Evolutionary conservation across 495 filamentous ascomycete genomes (phyloP), one percentile per base, ranked within the genome.

Genomic region (Hypoxylon cercidicola): DNA sequence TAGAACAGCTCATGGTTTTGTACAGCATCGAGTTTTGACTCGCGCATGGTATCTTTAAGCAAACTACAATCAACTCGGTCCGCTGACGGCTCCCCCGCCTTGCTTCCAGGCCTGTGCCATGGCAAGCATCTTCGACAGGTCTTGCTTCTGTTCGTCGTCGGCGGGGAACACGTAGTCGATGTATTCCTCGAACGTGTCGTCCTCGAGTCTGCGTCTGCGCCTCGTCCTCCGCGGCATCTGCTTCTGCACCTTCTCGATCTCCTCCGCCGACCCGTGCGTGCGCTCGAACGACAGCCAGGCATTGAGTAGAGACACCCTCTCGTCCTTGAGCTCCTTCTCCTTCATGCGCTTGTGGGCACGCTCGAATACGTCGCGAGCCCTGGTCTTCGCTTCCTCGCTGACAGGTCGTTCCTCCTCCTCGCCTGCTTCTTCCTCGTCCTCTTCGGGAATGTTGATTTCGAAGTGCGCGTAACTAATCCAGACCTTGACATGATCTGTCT

Each of bases 381-480:
- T 85, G 4, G 76, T 75, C 80, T 95, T 96, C 52, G 94, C 92
- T 52, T 87, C 88, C 28, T 96, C 91, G 78, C 88, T 92, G 66
- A 97, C 82, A 3, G 88, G 87, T 54, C 83, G 79, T 69, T 90
- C 88, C 51, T 90, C 89, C 23, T 67, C 62, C 15, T 72, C 75
- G 34, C 85, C 88, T 13, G 55, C 65, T 20, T 75, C 79, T 30
- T 68, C 78, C 49, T 78, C 80, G 34, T 87, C 89, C 7, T 82
- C 81, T 28, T 89, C 91, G 37, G 87, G 87, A 0, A 93, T 85
- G 68, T 94, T 93, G 80, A 97, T 91, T 76, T 99, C 95, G 75
- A 98, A 98, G 70, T 93, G 91, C 12, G 95, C 96, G 77, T 94
- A 99, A 73, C 88, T 90, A 79, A 93, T 97, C 95, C 95, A 99